Evolutionary conservation across 768 basidiomycete genomes (phyloP), one percentile per base, ranked within the genome.

Genomic region (Trametopsis cervina): DNA sequence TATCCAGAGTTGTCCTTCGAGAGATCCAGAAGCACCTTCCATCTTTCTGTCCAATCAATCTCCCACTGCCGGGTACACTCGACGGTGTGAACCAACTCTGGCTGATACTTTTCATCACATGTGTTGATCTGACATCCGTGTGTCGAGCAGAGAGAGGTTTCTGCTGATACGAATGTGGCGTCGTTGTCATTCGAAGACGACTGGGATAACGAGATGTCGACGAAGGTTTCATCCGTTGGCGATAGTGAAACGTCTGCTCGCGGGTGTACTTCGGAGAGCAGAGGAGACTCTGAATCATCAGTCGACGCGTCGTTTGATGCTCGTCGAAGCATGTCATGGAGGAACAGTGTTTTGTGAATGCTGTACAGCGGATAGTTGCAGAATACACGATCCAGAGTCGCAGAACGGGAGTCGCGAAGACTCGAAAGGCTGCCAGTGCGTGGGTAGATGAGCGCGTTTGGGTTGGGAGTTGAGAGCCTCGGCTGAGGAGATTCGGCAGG

Each of bases 341-440:
- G 70, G 69, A 78, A 85, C n/a, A 85, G 54, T 35, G 71, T 74
- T 68, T 85, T 85, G 38, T 70, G 64, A 57, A 85, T 77, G 17
- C 83, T 85, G 77, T 82, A 84, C 40, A 78, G 59, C 3, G 79
- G 76, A 56, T 80, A 67, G 26, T 62, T 66, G 50, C 72, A 72
- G 55, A 85, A 82, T 53, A 67, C 77, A 10, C 76, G 76, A 60
- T 86, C 84, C 42, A 81, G 69, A 43, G 76, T 67, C 50, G 66
- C 70, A 42, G 71, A 71, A 56, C 76, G 77, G 2, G 78, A 75
- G 56, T 85, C 81, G 22, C 76, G 74, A 33, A 85, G 62, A 2
- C 79, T 70, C 0, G 69, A 60, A 21, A 86, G 63, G 53, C 85
- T 83, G 4, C 84, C 84, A 10, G 75, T 71, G 2, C 84, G 73